phyloP scores from a whole-genome alignment of 208 protist genomes.

The Porcisia hertigi region DNA sequence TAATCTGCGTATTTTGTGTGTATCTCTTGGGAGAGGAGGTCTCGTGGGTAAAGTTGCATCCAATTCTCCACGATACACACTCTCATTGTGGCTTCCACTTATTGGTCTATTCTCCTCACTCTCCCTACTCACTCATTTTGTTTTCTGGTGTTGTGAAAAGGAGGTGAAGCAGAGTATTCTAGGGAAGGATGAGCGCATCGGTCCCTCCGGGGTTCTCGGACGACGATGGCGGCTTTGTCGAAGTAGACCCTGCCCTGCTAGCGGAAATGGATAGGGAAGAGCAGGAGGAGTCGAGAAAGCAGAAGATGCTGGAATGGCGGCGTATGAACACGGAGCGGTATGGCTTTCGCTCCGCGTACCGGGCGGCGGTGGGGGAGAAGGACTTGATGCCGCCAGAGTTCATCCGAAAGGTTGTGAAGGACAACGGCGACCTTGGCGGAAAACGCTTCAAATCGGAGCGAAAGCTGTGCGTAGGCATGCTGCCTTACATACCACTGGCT shows the following conservation, averaged over 20 bases:
- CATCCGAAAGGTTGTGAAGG: constrained; percentile 99
- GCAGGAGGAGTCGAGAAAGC: constrained; percentile 35
- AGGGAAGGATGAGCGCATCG: constrained; percentile 3
- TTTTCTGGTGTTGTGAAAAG: background rate
- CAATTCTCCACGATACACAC: background rate
- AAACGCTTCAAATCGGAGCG: constrained; percentile 99
- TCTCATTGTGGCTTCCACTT: background rate
- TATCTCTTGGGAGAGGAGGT: background rate
- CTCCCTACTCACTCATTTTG: background rate
- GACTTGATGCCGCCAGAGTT: constrained; percentile 97
- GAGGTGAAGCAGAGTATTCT: background rate
- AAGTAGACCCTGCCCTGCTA: constrained; percentile 27
- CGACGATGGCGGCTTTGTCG: constrained; percentile 27
- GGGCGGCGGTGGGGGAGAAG: constrained; percentile 64
- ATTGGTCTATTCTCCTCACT: background rate
- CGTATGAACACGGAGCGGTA: constrained; percentile 67
- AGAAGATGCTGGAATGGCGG: constrained; percentile 66
- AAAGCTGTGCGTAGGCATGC: constrained; percentile 98
- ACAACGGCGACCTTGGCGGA: constrained; percentile 99
- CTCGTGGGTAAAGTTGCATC: background rate
- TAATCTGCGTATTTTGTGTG: background rate
- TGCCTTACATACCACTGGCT: constrained; percentile 99
- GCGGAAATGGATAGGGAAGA: constrained; percentile 49
- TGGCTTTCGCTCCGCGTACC: constrained; percentile 73
- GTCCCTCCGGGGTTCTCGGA: constrained; percentile 31